These are phyloP conservation scores for Syzygium syzygioides DNA, from an alignment of 441 rosid genomes.

Conservation along the genomic window DNA sequence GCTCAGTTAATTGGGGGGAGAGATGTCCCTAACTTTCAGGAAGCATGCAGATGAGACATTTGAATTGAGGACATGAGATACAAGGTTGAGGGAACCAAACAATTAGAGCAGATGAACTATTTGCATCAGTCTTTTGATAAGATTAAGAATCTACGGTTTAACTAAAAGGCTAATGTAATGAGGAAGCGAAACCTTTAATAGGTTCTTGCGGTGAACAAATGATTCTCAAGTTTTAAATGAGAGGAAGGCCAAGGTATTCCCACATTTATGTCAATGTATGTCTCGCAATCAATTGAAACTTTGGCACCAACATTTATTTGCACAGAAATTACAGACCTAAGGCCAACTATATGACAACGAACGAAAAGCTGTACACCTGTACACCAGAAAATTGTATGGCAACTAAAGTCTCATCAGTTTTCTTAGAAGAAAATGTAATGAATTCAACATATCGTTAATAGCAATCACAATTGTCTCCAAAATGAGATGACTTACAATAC, in stretches of 20 bases:
- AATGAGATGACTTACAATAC: conserved; percentile 49
- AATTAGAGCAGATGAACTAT: background rate
- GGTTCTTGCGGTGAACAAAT: background rate
- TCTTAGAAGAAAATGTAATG: background rate
- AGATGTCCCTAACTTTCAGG: background rate
- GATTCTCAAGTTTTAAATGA: background rate
- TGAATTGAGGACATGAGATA: background rate
- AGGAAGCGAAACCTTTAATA: background rate
- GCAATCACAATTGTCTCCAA: background rate
- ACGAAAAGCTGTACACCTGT: background rate
- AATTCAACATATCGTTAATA: background rate
- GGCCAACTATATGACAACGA: background rate
- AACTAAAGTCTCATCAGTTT: background rate
- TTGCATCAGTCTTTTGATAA: background rate
- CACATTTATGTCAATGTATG: background rate
- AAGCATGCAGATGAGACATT: background rate
- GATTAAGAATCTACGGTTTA: background rate
- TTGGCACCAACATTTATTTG: background rate
- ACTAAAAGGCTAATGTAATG: background rate
- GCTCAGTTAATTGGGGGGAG: background rate
- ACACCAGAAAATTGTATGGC: background rate
- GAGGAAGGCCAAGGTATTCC: background rate
- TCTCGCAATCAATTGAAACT: background rate
- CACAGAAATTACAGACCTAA: background rate
- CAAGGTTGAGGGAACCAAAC: background rate